Evolutionary conservation across 2,329 filamentous ascomycete genomes (phyloP), one percentile per base, ranked within the genome.

Genomic region (Aspergillus arachidicola): DNA sequence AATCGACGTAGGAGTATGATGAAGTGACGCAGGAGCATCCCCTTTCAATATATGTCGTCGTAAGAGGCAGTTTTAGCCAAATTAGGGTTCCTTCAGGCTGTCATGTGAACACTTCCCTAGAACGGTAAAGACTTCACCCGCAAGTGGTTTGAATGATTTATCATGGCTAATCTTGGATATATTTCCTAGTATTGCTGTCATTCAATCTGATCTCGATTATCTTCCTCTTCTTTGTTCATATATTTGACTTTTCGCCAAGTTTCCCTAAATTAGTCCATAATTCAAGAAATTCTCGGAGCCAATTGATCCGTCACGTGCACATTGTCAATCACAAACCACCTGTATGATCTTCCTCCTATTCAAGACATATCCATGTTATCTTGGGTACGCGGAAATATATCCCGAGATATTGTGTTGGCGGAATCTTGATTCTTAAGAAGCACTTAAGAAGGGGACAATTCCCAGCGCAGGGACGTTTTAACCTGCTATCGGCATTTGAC

Each of bases 401-500:
- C 43, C 43, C 43, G 43, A 26, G 43, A 21, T 12, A 21, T 21
- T 23, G 43, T 6, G 21, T 26, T 23, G 21, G 21, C 21, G 6
- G n/a, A 12, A 23, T 14, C 21, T 46, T 41, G 21, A 14, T 46
- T 14, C 1, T 23, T 23, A 23, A 21, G 4, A 23, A 14, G n/a
- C 21, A 26, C 14, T 5, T 46, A 46, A 23, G n/a, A 4, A 46
- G 21, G 14, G 2, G 43, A 32, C 14, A 28, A n/a, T 51, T 12
- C 7, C 28, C 48, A 10, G 19, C 14, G 26, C 26, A 51, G 10
- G n/a, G 26, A 9, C 48, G 10, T 28, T 28, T 6, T 1, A 53
- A 34, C 30, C 30, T 34, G 50, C 38, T 28, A 23, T 69, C 69
- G 71, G 71, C 69, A 72, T 36, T 70, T 70, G 57, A 36, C 57